Evolutionary conservation across 2,329 filamentous ascomycete species (phyloP).

Genomic region (Chaetoscypha palmicola): DNA sequence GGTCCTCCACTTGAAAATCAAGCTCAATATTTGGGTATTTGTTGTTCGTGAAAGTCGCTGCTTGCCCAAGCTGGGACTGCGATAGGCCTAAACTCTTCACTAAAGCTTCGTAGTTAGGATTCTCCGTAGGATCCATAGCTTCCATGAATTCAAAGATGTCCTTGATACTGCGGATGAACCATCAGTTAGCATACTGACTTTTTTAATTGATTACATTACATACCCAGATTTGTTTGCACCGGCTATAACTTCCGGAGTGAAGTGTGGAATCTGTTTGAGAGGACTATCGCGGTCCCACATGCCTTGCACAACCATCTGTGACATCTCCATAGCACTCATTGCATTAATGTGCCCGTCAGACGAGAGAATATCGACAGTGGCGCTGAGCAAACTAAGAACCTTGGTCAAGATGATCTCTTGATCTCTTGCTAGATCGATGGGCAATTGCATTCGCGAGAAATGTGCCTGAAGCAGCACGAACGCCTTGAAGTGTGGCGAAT

Average conservation of each 20-base stretch:
- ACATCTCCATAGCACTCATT: conserved; percentile 98
- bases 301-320: conserved; percentile 96
- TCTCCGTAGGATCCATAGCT: conserved; percentile 93
- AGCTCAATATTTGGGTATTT: conserved; percentile 95
- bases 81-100: conserved; percentile 72
- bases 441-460: conserved; percentile 94
- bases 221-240: conserved; percentile 73
- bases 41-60: conserved; percentile 91
- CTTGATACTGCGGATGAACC: conserved; percentile 55
- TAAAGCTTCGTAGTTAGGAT: conserved; percentile 69
- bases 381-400: conserved; percentile 79
- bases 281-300: conserved; percentile 99
- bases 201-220: conserved; percentile 30
- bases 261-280: conserved; percentile 96
- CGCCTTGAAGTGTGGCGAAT: conserved; percentile 97
- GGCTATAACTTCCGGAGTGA: conserved; percentile 75
- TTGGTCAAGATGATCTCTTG: conserved; percentile 83
- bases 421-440: conserved; percentile 91
- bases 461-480: conserved; percentile 97
- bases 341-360: conserved; percentile 95
- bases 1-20: conserved; percentile 78
- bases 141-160: conserved; percentile 99
- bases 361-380: conserved; percentile 88
- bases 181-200: conserved; percentile 29
- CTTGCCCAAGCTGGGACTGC: conserved; percentile 76